phyloP scores from a whole-genome alignment of 768 basidiomycete genomes.

The Tulasnella sp. region DNA sequence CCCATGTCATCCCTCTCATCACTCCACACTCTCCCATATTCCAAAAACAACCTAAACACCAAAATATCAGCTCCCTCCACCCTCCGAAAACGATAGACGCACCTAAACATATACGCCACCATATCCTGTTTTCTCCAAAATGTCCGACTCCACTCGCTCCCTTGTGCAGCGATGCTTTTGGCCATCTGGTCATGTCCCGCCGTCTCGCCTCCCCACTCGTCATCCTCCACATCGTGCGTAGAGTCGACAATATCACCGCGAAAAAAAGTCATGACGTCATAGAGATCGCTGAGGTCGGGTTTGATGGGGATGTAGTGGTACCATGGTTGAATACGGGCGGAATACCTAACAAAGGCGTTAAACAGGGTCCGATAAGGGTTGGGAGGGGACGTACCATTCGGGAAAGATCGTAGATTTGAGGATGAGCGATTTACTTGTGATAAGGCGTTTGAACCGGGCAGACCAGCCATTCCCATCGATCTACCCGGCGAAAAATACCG shows the following conservation, averaged over 20 bases:
- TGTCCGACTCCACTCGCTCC: conserved; percentile 42
- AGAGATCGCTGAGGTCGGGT: conserved; percentile 50
- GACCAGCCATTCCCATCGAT: conserved; percentile 29
- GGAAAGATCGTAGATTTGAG: conserved; percentile 33
- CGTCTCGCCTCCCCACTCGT: background rate
- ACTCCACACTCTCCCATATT: conserved; percentile 44
- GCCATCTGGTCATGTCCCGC: conserved; percentile 45
- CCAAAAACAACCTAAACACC: conserved; percentile 35
- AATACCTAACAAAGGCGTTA: no score
- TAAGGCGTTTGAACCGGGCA: conserved; percentile 28
- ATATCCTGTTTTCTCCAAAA: conserved; percentile 53
- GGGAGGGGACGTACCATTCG: conserved; percentile 64
- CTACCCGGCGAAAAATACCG: background rate
- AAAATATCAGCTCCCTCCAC: background rate
- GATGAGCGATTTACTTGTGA: conserved; percentile 25
- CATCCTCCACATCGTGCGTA: conserved; percentile 40
- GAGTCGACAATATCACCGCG: conserved; percentile 46
- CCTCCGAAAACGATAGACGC: conserved; percentile 12
- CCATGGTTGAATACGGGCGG: conserved; percentile 51
- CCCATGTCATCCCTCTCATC: conserved; percentile 36
- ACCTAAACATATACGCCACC: conserved; percentile 48
- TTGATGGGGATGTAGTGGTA: conserved; percentile 60
- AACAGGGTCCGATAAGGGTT: no score
- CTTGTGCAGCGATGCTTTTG: conserved; percentile 41
- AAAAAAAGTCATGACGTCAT: conserved; percentile 64